Conservation (phyloP, 2,329 filamentous ascomycete genomes). For the Chrysosporium queenslandicum region DNA sequence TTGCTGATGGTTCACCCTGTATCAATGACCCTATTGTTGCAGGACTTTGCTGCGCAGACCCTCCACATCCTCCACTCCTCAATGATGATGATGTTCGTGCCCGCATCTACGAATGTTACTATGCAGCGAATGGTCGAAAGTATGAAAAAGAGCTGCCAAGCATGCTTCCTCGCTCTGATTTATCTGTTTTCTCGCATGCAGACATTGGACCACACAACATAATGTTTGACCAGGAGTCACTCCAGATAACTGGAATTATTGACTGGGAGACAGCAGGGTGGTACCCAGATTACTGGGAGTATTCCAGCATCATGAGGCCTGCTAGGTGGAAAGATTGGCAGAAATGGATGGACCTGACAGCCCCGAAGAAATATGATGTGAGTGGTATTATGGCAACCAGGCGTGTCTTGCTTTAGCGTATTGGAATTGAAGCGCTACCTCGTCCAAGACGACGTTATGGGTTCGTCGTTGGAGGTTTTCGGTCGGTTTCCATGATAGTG, state of each 20-base stretch:
- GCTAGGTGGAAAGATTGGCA: slow-evolving; percentile 19
- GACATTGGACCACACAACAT: slow-evolving; percentile 30
- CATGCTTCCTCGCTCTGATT: slow-evolving; percentile 21
- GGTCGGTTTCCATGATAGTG: neutral
- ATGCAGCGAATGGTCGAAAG: slow-evolving; percentile 18
- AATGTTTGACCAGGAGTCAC: slow-evolving; percentile 20
- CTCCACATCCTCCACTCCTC: slow-evolving; percentile 15
- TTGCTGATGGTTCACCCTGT: slow-evolving; percentile 20
- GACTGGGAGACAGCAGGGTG: slow-evolving; percentile 36
- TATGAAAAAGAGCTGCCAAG: slow-evolving; percentile 19
- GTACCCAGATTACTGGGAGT: slow-evolving; percentile 36
- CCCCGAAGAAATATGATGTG: slow-evolving; percentile 23
- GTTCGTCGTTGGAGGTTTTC: neutral
- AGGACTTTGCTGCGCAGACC: slow-evolving; percentile 18
- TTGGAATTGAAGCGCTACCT: slow-evolving; percentile 6
- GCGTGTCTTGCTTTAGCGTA: slow-evolving; percentile 26
- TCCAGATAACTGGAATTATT: slow-evolving; percentile 27
- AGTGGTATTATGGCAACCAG: slow-evolving; percentile 22
- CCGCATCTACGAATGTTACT: slow-evolving; percentile 23
- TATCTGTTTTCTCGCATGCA: slow-evolving; percentile 27
- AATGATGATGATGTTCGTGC: slow-evolving; percentile 20
- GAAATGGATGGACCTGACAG: slow-evolving; percentile 24
- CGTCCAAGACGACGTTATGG: neutral
- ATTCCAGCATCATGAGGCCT: slow-evolving; percentile 24
- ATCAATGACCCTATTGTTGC: slow-evolving; percentile 19